Evolutionary conservation across 768 basidiomycete genomes (phyloP).

Genomic region (Psilocybe tampanensis): DNA sequence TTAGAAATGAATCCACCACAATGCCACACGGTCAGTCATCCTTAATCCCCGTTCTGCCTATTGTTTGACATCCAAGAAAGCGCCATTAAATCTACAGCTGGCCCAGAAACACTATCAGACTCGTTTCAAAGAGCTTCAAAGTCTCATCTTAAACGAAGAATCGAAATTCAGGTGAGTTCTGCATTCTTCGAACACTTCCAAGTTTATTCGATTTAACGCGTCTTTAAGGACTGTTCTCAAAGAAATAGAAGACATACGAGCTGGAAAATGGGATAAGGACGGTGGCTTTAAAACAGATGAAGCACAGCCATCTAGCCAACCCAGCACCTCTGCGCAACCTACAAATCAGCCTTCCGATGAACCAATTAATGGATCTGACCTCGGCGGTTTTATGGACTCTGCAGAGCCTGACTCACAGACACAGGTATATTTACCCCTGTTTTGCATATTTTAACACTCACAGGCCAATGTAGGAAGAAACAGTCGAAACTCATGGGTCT

Average conservation of each 20-base stretch:
- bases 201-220: background rate
- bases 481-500: too few relatives aligned
- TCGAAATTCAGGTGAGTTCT: constrained; percentile 70
- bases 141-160: constrained; percentile 76
- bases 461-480: background rate
- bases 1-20: constrained; percentile 54
- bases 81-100: constrained; percentile 63
- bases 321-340: constrained; percentile 6
- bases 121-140: constrained; percentile 71
- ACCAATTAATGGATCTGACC: constrained; percentile 33
- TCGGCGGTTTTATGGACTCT: constrained; percentile 37
- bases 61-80: constrained; percentile 37
- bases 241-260: constrained; percentile 79
- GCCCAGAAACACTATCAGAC: constrained; percentile 75
- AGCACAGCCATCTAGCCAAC: constrained; percentile 9
- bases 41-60: background rate
- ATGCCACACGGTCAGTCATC: constrained; percentile 50
- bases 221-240: constrained; percentile 55
- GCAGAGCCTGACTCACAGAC: constrained; percentile 19
- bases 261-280: constrained; percentile 67
- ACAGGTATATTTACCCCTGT: constrained; percentile 16
- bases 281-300: constrained; percentile 29
- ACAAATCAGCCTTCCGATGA: constrained; percentile 22
- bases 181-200: background rate
- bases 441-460: background rate